Evolutionary conservation across 1,284 basidiomycete species (phyloP), one percentile per base, ranked within the genome.

Genomic region (Austroboletus niveus): DNA sequence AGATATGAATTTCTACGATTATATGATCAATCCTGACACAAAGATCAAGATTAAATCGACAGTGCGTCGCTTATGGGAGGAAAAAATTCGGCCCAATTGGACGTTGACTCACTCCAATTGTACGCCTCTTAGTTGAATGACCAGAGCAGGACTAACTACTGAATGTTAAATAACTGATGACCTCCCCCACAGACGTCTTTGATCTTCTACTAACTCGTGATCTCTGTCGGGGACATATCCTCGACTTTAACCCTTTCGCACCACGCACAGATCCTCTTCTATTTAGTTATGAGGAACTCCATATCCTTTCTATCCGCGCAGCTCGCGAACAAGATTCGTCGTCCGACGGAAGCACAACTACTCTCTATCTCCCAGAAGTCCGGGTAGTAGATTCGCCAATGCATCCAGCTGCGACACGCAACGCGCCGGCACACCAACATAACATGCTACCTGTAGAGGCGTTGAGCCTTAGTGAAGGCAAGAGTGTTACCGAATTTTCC

Each of bases 391-490:
- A 89, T 61, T 89, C 87, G 0, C 75, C 75, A 1, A 69, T 77
- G 14, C 89, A 93, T 66, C 88, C 84, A 1, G 79, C 76, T 3
- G 86, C 81, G 0, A 77, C 72, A 31, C 74, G 77, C 47, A 89
- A 83, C 56, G 81, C 83, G 3, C 92, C 94, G 2, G 75, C 80
- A 1, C 79, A 93, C 63, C 87, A 89, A 57, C 87, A 91, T 62
- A 98, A 97, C 65, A 96, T 96, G 89, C 78, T 96, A 15, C 96
- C 95, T 3, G 77, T 91, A 38, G 95, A 98, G 63, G 89, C 92
- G 12, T 74, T 97, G 20, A 81, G 80, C 48, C 71, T 96, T 64
- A 87, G 90, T 60, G 79, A 79, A 48, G 94, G 93, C 3, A 76
- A 79, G 45, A 80, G 34, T 57, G 78, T 94, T 32, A 75, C 78